phyloP scores from a whole-genome alignment of 2,329 filamentous ascomycete genomes.

The Cercospora sp. region DNA sequence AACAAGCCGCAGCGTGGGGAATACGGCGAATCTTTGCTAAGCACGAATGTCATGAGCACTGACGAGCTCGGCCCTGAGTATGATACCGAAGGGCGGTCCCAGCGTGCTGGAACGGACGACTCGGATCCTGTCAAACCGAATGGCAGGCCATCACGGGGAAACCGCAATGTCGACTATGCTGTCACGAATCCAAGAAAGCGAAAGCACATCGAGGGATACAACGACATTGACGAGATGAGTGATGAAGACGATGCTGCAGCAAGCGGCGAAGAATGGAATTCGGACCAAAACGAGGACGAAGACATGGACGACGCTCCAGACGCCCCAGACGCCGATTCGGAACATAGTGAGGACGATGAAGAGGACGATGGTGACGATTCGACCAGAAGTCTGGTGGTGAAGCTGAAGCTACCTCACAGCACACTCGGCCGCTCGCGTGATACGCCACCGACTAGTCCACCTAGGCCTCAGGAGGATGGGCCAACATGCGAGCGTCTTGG shows the following conservation, averaged over 20 bases:
- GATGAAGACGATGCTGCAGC: conserved; percentile 62
- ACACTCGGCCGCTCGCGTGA: conserved; percentile 9
- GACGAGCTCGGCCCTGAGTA: conserved; percentile 38
- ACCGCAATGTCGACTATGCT: conserved; percentile 33
- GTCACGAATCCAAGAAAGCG: conserved; percentile 45
- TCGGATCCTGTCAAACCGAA: conserved; percentile 47
- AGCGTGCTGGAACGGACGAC: conserved; percentile 48
- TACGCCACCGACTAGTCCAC: conserved; percentile 29
- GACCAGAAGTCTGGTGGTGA: conserved; percentile 68
- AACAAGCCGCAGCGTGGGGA: conserved; percentile 64
- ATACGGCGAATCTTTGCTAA: conserved; percentile 63
- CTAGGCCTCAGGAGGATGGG: conserved; percentile 8
- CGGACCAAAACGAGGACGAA: conserved; percentile 68
- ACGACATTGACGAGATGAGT: conserved; percentile 63
- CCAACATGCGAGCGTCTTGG: conserved; percentile 7
- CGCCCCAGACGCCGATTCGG: conserved; percentile 55
- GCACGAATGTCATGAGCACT: conserved; percentile 51
- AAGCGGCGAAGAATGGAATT: conserved; percentile 67
- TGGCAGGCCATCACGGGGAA: conserved; percentile 43
- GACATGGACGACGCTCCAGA: conserved; percentile 49
- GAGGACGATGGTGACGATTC: conserved; percentile 37
- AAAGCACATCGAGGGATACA: conserved; percentile 56
- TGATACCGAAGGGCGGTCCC: conserved; percentile 24
- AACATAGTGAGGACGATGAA: conserved; percentile 45
- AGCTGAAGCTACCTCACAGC: conserved; percentile 52